Conservation (phyloP, 139 green algal genomes). For the Chlamydomonas applanata region DNA sequence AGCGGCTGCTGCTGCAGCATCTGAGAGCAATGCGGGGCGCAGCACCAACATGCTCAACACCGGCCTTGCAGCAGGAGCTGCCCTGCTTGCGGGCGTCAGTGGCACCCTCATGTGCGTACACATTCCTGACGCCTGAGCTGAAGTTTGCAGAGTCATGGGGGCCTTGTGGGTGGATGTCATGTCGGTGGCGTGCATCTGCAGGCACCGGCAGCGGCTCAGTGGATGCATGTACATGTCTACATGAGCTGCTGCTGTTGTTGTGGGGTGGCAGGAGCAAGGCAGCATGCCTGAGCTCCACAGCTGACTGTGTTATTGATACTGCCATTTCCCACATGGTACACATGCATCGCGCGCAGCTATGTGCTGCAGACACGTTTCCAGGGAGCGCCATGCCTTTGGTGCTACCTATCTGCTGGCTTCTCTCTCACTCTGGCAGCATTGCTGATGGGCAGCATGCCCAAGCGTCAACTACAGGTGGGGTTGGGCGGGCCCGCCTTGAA, state of each 20-base stretch:
- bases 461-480: slow-evolving; percentile 3
- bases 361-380: slow-evolving; percentile 66
- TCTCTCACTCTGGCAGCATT: slow-evolving; percentile 39
- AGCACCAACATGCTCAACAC: slow-evolving; percentile 2
- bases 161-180: too few species aligned
- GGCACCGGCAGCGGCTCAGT: too few species aligned
- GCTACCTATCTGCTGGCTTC: slow-evolving; percentile 65
- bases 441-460: slow-evolving; percentile 23
- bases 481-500: too few species aligned
- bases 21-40: neutral
- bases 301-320: too few species aligned
- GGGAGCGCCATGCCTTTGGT: slow-evolving; percentile 68
- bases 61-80: slow-evolving; percentile 43
- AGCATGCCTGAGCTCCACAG: too few species aligned
- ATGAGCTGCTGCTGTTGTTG: too few species aligned
- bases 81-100: slow-evolving; percentile 63
- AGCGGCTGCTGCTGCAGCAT: slow-evolving; percentile 22
- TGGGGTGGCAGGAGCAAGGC: too few species aligned
- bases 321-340: neutral
- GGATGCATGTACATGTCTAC: too few species aligned
- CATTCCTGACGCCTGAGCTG: neutral
- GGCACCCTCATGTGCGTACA: slow-evolving; percentile 69
- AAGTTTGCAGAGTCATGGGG: too few species aligned
- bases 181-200: too few species aligned
- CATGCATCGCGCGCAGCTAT: slow-evolving; percentile 28